Evolutionary conservation across 148 eudicot species (phyloP), one percentile per base, ranked within the genome.

Genomic region (Gaultheria prostrata): DNA sequence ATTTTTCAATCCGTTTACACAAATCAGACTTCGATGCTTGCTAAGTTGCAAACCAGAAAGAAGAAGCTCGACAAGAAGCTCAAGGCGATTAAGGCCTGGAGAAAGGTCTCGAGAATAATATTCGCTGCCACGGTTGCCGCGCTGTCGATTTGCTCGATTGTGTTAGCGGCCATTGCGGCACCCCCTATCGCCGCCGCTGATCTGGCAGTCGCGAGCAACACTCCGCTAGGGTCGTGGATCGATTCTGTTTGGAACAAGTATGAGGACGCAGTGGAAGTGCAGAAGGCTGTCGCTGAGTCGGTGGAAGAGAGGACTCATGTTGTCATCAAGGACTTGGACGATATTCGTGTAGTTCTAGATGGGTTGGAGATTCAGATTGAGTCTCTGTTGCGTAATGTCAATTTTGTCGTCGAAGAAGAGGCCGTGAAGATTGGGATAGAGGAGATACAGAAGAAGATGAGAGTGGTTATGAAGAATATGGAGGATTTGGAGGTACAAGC

Each of bases 101-200:
- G 95, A 83, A 97, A 91, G 83, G 94, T 97, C 1, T 95, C 98
- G 0, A 90, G 87, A 20, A 87, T 97, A 26, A 93, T 97, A 57
- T 97, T 97, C 67, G 95, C 86, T 0, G 94, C 94, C 30, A 93
- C 99, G 2, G 93, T 95, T 77, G 96, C 98, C 0, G 88, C 98
- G 0, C 98, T 97, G 83, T 79, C 95, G 81, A 97, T 97, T 50
- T 97, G 99, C 85, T 97, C 99, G 1, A 95, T 95, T 63, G 99
- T 95, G 89, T 96, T 98, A 0, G 99, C 99, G 0, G 98, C 98
- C 45, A 89, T 93, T 86, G 93, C 95, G 0, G 95, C 97, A 0
- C 98, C 98, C 1, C 96, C 94, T 0, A 92, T 97, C 7, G 99
- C 98, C 0, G 91, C 98, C 0, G 98, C 98, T 11, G 98, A 98